These are phyloP conservation scores for Cryptococcus sp. DNA, from an alignment of 1,284 basidiomycete genomes.

Conservation along the genomic window DNA sequence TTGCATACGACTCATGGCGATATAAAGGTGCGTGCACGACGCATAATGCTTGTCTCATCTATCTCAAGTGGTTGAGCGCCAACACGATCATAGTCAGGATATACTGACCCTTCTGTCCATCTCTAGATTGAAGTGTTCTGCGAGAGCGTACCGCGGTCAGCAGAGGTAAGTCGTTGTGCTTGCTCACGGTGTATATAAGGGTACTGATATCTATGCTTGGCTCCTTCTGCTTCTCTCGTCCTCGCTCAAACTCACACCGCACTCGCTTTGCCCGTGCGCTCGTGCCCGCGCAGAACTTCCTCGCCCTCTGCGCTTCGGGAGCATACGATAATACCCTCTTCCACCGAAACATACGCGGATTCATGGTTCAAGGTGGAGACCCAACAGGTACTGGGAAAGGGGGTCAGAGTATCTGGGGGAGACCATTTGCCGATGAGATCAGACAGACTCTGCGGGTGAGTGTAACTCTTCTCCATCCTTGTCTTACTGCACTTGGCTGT, in stretches of 20 bases:
- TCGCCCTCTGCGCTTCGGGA: slow-evolving; percentile 86
- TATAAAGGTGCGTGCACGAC: slow-evolving; percentile 68
- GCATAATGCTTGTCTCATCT: not conserved
- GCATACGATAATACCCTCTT: slow-evolving; percentile 86
- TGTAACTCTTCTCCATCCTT: not conserved
- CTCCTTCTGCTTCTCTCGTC: not conserved
- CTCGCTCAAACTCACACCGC: not conserved
- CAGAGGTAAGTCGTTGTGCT: slow-evolving; percentile 65
- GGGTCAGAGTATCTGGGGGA: slow-evolving; percentile 62
- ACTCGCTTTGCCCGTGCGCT: not conserved
- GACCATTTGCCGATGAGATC: slow-evolving; percentile 84
- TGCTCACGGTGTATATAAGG: not conserved
- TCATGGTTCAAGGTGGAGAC: slow-evolving; percentile 93
- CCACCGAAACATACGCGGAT: slow-evolving; percentile 89
- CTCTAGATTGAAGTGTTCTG: slow-evolving; percentile 91
- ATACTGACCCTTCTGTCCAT: slow-evolving; percentile 4
- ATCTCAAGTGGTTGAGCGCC: not conserved
- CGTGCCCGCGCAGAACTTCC: slow-evolving; percentile 71
- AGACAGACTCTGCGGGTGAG: slow-evolving; percentile 84
- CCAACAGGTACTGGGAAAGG: slow-evolving; percentile 66
- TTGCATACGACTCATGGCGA: slow-evolving; percentile 92
- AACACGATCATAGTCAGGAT: not conserved
- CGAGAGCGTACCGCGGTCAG: slow-evolving; percentile 88
- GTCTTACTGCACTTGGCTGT: no score
- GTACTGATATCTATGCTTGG: not conserved